Conservation (phyloP, 805 yeast genomes). For the Wickerhamiella siamensis region DNA sequence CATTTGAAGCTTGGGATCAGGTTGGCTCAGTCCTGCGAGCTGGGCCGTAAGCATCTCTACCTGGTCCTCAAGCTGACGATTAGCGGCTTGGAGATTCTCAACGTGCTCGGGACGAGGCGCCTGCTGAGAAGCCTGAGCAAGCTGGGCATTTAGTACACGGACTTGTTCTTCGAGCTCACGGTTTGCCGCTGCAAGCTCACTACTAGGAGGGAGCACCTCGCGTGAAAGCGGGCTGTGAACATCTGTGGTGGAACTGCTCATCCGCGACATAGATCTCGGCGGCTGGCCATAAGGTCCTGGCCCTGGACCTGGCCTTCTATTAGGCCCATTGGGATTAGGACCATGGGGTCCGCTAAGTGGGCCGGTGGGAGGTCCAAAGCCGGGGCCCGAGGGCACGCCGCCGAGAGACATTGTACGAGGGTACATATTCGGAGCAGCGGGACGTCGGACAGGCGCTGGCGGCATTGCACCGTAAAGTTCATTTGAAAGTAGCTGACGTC, state of each 20-base stretch:
- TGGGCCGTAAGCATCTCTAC: not conserved
- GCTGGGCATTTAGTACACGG: constrained; percentile 23
- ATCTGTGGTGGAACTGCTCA: not conserved
- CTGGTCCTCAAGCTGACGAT: not conserved
- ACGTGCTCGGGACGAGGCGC: not conserved
- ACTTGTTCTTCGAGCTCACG: constrained; percentile 22
- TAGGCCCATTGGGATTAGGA: not conserved
- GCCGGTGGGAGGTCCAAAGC: not conserved
- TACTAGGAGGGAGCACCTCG: not conserved
- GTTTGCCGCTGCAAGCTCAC: constrained; percentile 13
- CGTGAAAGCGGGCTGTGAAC: not conserved
- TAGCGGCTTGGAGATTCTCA: not conserved
- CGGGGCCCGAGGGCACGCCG: not conserved
- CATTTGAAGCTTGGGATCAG: not conserved
- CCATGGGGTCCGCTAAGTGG: not conserved
- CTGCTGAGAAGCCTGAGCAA: constrained; percentile 25
- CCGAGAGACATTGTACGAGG: constrained; percentile 6
- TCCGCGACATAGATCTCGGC: not conserved
- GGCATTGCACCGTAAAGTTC: constrained; percentile 13
- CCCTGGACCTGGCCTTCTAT: not conserved
- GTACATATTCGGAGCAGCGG: constrained; percentile 1
- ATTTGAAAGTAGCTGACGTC: constrained; percentile 13
- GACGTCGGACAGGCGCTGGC: constrained; percentile 10
- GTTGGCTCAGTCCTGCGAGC: not conserved
- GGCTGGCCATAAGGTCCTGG: not conserved